Percentiles rank a stretch among this genome's conserved stretches.
Evolutionary conservation across 2,329 filamentous ascomycete genomes (phyloP).

Genomic region (Colletotrichum chrysophilum): DNA sequence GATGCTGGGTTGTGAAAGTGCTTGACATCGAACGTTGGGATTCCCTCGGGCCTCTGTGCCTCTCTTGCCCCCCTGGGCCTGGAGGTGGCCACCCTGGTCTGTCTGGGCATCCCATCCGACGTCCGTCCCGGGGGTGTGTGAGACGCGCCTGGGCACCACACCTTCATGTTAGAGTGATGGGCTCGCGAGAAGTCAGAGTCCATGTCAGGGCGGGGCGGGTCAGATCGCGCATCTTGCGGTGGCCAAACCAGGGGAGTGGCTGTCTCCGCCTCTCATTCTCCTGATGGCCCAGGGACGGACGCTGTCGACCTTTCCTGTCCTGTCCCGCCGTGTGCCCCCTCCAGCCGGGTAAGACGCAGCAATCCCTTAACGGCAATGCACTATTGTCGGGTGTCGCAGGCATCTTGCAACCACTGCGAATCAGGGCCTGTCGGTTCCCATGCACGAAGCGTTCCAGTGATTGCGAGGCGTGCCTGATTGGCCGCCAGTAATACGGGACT

Average conservation of each 20-base stretch:
- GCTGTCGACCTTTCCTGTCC: background rate
- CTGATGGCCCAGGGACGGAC: slow-evolving; percentile 4
- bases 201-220: slow-evolving; percentile 16
- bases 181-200: slow-evolving; percentile 4
- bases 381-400: slow-evolving; percentile 17
- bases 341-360: slow-evolving; percentile 3
- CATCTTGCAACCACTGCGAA: slow-evolving; percentile 38
- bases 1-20: slow-evolving; percentile 20
- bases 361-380: slow-evolving; percentile 12
- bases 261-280: background rate
- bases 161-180: background rate
- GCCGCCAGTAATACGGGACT: slow-evolving; percentile 25
- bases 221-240: slow-evolving; percentile 17
- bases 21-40: slow-evolving; percentile 30
- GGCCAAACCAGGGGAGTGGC: slow-evolving; percentile 10
- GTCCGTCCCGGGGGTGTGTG: slow-evolving; percentile 14
- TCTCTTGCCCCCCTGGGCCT: background rate
- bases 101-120: slow-evolving; percentile 20
- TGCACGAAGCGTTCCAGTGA: slow-evolving; percentile 48
- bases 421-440: slow-evolving; percentile 39
- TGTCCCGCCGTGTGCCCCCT: background rate
- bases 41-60: slow-evolving; percentile 10
- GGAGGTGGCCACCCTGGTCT: slow-evolving; percentile 2
- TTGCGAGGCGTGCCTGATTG: slow-evolving; percentile 39
- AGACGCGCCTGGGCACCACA: slow-evolving; percentile 8